Base-by-base conservation (phyloP, 2,329 filamentous ascomycete genomes). In the Dactylonectria macrodidyma region DNA sequence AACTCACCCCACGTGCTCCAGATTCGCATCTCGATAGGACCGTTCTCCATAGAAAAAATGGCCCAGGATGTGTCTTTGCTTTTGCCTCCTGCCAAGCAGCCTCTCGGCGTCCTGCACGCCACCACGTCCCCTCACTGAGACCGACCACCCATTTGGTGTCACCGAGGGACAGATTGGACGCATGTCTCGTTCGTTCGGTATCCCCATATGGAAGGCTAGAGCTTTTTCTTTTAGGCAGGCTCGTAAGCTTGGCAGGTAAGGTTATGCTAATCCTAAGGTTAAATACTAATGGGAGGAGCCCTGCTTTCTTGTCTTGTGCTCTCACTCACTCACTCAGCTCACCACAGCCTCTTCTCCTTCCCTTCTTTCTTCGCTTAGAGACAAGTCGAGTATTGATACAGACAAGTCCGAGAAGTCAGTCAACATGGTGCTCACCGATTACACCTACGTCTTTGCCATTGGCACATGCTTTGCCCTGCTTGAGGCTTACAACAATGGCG, bases 401-500 rank as follows among this genome's bases (percentile, higher is more conserved):
- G 26, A 30, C 26, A 30, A 30, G 26, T 30, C 26, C 26, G 26
- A 30, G 26, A 30, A 30, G 36, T 38, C 41, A n/a, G 41, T 44
- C 41, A 44, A 44, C 14, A 90, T 90, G 87, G 81, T 81, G 76
- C 86, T 92, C 74, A 79, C 87, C 76, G 79, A 90, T 74, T 93
- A 92, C 80, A 89, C 87, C 75, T 93, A 94, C 80, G 81, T 94
- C 77, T 93, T 94, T 79, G 92, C 84, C 83, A 91, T 94, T 73
- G 92, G 92, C 89, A 93, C 91, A 30, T 83, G 91, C 75, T 93
- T 94, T 86, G 91, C 92, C 83, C 81, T 93, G 80, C 89, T 94
- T 56, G 92, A 94, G 82, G 92, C 92, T 68, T 93, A 86, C 87
- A 94, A 94, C 87, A 94, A 93, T 80, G 92, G 92, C 80, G 92